These are phyloP conservation scores for Puccinellia tenuiflora DNA, from an alignment of 176 grass and related monocot species.

Conservation along the genomic window DNA sequence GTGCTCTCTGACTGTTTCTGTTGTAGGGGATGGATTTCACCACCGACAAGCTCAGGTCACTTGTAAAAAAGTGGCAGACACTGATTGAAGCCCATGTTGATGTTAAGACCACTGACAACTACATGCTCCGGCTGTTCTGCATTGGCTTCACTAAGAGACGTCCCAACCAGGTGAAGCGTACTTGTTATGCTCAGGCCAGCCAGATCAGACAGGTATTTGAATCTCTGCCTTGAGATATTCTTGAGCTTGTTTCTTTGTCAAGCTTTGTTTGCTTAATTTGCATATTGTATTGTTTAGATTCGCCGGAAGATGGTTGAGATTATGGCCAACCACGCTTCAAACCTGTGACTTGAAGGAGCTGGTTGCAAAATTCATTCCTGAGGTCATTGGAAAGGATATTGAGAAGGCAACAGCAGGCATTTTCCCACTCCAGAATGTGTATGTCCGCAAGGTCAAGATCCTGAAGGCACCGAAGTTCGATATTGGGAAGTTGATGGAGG, in stretches of 20 bases:
- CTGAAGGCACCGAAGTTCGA: too few species aligned
- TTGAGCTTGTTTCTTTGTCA: too few species aligned
- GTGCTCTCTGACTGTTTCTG: not conserved
- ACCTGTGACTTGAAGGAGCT: slow-evolving; percentile 82
- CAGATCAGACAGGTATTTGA: slow-evolving; percentile 92
- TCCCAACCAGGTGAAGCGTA: slow-evolving; percentile 77
- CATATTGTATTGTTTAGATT: slow-evolving; percentile 33
- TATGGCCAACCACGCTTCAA: slow-evolving; percentile 66
- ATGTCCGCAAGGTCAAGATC: too few species aligned
- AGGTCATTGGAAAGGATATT: slow-evolving; percentile 82
- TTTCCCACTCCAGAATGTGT: too few species aligned
- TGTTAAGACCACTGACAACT: slow-evolving; percentile 70
- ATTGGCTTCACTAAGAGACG: slow-evolving; percentile 85
- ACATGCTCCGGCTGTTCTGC: slow-evolving; percentile 72
- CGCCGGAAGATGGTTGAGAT: slow-evolving; percentile 91
- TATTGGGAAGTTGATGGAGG: too few species aligned
- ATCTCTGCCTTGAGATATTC: too few species aligned
- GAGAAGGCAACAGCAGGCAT: too few species aligned
- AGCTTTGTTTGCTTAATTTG: not conserved
- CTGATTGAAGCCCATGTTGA: slow-evolving; percentile 78
- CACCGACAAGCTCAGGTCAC: slow-evolving; percentile 61
- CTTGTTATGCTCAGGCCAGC: slow-evolving; percentile 78
- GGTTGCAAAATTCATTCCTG: slow-evolving; percentile 83
- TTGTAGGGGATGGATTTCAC: slow-evolving; percentile 68
- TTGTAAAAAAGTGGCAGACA: slow-evolving; percentile 76